Evolutionary conservation across 228 moss, liverwort and hornwort genomes (phyloP).

Genomic region (Sphagnum fallax): DNA sequence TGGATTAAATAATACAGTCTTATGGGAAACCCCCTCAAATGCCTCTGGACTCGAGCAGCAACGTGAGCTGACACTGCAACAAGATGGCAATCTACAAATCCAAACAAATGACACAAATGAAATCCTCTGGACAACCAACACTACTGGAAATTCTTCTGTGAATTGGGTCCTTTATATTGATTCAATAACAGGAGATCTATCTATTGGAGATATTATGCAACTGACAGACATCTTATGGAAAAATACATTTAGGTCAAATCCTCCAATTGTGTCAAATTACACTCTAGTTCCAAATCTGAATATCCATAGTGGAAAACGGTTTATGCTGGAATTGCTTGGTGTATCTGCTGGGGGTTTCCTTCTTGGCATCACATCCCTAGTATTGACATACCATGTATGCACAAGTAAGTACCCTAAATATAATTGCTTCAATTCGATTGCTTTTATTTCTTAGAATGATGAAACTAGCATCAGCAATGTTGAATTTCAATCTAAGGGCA

Average conservation of each 20-base stretch:
- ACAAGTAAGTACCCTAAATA: slow-evolving; percentile 19
- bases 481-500: too few species aligned
- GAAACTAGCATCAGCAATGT: not conserved
- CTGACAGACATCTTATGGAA: not conserved
- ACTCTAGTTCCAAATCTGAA: not conserved
- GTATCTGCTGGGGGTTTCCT: slow-evolving; percentile 12
- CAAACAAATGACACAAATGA: too few species aligned
- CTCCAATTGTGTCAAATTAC: not conserved
- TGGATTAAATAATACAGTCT: not conserved
- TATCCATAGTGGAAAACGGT: not conserved
- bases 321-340: slow-evolving; percentile 6
- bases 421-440: not conserved
- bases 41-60: not conserved
- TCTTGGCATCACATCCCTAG: slow-evolving; percentile 12
- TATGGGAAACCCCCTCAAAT: not conserved
- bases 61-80: not conserved
- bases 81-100: not conserved
- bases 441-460: not conserved
- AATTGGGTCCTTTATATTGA: too few species aligned
- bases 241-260: too few species aligned
- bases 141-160: too few species aligned
- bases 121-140: too few species aligned
- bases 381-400: slow-evolving; percentile 12
- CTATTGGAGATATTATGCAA: too few species aligned
- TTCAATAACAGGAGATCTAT: too few species aligned